Evolutionary conservation across 768 basidiomycete species (phyloP), one percentile per base, ranked within the genome.

Genomic region (Suillus sp.): DNA sequence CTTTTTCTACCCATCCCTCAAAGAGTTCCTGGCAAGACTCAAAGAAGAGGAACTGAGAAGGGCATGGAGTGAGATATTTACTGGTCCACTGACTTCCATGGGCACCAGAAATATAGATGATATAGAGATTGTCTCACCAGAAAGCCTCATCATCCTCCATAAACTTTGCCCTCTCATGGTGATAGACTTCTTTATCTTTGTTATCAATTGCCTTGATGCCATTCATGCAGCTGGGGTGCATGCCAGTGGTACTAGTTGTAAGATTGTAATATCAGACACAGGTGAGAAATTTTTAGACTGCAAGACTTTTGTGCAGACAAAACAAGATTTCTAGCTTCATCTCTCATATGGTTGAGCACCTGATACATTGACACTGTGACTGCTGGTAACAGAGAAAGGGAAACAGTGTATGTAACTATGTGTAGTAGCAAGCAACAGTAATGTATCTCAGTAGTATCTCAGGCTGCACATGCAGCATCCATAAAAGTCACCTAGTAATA

Each of bases 91-190:
- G 53, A 54, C n/a, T 54, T 54, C 30, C 18, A 54, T 54, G 53
- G 53, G 53, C 16, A 13, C 30, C 53, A 37, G 30, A 37, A 54
- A 30, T 13, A 30, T 54, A 37, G 53, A 54, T 54, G 53, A 54
- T n/a, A 54, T 54, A 37, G 53, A 54, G 35, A 54, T 54, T 2
- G 53, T 54, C 18, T 54, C 53, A 32, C 53, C 53, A 8, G 35
- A 54, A 30, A 54, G 53, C 53, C 53, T 54, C 25, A 16, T 54
- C 53, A 37, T 54, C 8, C 27, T 54, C 30, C 53, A 54, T 54
- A 18, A 37, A 54, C 35, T 53, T 25, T 53, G 50, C 16, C 50
- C 50, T 53, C 32, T 53, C 50, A 53, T 53, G 50, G 32, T 53
- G 25, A 53, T 53, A 20, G 50, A 53, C 50, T 54, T 54, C 35